A percentile compares a stretch with the other conserved stretches of the same genome.
Conservation (phyloP, 345 rosid species). For the Populus ilicifolia region DNA sequence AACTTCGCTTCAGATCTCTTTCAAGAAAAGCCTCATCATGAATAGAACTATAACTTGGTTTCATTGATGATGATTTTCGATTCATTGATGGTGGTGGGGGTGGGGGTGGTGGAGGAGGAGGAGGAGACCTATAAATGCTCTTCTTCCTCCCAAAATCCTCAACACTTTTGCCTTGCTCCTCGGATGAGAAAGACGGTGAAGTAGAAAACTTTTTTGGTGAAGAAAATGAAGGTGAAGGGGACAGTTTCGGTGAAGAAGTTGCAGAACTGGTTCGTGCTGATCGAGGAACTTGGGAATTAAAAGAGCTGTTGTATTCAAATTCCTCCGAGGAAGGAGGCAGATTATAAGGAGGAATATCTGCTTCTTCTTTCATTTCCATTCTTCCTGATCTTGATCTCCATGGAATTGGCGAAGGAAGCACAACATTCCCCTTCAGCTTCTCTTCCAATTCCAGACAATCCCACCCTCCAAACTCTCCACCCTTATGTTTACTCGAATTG, state of each 20-base stretch:
- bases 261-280: constrained; percentile 26
- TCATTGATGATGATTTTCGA: constrained; percentile 35
- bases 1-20: constrained; percentile 23
- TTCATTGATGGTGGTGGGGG: constrained; percentile 38
- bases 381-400: constrained; percentile 90
- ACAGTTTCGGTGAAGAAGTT: constrained; percentile 40
- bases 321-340: constrained; percentile 33
- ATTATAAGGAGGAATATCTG: constrained; percentile 13
- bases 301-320: constrained; percentile 23
- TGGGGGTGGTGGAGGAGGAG: constrained; percentile 47
- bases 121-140: constrained; percentile 40
- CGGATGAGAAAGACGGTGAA: constrained; percentile 24
- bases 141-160: constrained; percentile 53
- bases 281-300: constrained; percentile 27
- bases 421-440: constrained; percentile 38
- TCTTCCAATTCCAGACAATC: constrained; percentile 29
- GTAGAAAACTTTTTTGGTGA: constrained; percentile 20
- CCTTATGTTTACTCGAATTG: constrained; percentile 11
- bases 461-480: constrained; percentile 23
- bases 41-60: constrained; percentile 8
- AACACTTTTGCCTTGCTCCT: constrained; percentile 35
- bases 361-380: constrained; percentile 48
- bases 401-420: constrained; percentile 93
- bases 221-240: constrained; percentile 37
- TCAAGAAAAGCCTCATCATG: constrained; percentile 25